Evolutionary conservation across 257 asterid genomes (phyloP).

Genomic region (Solanum medicagineum): DNA sequence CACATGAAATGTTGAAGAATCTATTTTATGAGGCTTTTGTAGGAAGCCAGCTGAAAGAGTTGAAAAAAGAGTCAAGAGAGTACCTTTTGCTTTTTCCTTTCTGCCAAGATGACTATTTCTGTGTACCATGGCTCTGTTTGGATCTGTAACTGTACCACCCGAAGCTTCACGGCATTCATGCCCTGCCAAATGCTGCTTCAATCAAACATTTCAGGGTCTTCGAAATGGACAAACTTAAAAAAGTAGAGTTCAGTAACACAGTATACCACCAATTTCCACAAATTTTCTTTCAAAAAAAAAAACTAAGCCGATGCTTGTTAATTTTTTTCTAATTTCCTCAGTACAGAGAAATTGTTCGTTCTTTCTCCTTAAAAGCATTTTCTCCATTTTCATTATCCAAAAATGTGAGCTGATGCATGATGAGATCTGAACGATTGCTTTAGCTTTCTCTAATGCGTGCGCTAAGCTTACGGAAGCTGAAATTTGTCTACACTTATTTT

Average conservation of each 20-base stretch:
- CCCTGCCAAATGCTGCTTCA: constrained; percentile 80
- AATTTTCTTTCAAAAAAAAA: neutral
- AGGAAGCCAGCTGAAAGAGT: constrained; percentile 6
- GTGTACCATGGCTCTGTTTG: constrained; percentile 36
- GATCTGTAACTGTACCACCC: constrained; percentile 83
- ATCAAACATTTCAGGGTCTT: constrained; percentile 39
- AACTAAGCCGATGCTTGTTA: neutral
- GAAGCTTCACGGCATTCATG: constrained; percentile 49
- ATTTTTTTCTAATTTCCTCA: neutral
- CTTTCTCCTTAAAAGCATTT: neutral
- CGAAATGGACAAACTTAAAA: constrained; percentile 7
- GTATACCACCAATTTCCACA: neutral
- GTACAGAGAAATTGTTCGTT: neutral
- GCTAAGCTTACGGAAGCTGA: neutral
- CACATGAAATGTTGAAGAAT: constrained; percentile 9
- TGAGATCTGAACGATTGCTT: neutral
- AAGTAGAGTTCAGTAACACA: neutral
- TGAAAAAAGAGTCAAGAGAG: neutral
- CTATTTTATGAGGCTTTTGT: neutral
- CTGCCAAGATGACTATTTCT: constrained; percentile 43
- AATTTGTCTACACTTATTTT: neutral
- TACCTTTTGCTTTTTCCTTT: constrained; percentile 64
- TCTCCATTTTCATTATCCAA: neutral
- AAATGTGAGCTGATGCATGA: neutral
- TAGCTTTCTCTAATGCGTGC: neutral